phyloP scores from a whole-genome alignment of 2,329 filamentous ascomycete genomes.

The Elsinoe fawcettii region DNA sequence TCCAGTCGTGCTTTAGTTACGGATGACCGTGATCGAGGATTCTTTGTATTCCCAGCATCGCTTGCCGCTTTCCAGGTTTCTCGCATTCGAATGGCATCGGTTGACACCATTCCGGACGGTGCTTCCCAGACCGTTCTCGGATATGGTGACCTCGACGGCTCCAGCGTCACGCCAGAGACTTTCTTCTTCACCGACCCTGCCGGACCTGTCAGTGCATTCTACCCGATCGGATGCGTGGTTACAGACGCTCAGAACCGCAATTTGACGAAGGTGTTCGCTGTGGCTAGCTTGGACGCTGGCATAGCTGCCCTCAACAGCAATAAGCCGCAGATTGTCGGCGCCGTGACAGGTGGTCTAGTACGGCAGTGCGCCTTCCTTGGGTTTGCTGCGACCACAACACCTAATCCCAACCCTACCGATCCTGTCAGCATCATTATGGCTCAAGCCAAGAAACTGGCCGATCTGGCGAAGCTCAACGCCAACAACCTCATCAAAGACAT shows the following conservation, averaged over 20 bases:
- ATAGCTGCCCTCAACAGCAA: neutral
- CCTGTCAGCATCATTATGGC: neutral
- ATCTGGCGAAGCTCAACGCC: neutral
- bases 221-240: neutral
- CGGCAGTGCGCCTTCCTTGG: neutral
- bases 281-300: neutral
- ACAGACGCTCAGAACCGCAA: neutral
- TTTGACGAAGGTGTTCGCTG: neutral
- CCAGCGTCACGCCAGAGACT: neutral
- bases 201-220: conserved; percentile 1
- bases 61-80: neutral
- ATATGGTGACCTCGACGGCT: neutral
- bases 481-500: neutral
- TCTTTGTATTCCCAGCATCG: neutral
- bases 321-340: neutral
- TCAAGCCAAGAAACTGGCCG: neutral
- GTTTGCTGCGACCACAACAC: neutral
- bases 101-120: neutral
- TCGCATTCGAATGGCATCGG: neutral
- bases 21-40: neutral
- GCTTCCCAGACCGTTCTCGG: neutral
- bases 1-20: neutral
- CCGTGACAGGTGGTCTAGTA: neutral
- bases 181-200: neutral
- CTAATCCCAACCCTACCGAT: neutral